A percentile compares a stretch with the other conserved stretches of the same genome.
phyloP scores from a whole-genome alignment of 202 grass and related monocot genomes.

The Hordeum pubiflorum region DNA sequence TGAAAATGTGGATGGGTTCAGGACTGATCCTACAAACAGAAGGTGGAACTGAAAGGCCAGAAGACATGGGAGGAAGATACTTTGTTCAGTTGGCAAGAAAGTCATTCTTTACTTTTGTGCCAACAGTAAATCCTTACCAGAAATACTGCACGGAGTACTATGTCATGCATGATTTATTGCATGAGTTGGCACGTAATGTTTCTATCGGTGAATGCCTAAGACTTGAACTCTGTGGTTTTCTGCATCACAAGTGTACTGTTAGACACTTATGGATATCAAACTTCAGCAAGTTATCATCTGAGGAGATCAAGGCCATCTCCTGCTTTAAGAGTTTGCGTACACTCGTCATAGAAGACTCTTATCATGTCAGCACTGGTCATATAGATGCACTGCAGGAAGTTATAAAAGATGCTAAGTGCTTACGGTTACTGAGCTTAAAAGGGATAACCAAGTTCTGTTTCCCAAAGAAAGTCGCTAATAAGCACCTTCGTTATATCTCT shows the following conservation, averaged over 20 bases:
- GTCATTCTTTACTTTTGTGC: background rate
- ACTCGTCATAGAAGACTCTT: background rate
- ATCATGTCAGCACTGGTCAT: background rate
- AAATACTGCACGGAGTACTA: too few species aligned
- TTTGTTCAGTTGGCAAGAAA: background rate
- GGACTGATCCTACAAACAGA: background rate
- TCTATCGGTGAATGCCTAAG: too few species aligned
- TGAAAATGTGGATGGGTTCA: background rate
- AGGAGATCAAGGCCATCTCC: too few species aligned
- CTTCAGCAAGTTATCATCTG: too few species aligned
- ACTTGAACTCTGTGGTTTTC: too few species aligned
- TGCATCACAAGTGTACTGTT: too few species aligned
- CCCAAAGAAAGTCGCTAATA: background rate
- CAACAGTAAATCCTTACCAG: too few species aligned
- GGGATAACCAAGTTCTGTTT: background rate
- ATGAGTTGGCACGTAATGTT: too few species aligned
- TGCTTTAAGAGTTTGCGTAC: background rate
- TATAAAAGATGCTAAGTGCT: too few species aligned
- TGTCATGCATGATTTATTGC: too few species aligned
- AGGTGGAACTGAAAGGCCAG: background rate
- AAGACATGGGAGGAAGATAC: background rate
- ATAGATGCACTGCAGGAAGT: background rate
- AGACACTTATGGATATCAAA: too few species aligned
- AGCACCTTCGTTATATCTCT: conserved; percentile 19
- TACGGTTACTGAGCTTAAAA: too few species aligned